phyloP scores from a whole-genome alignment of 306 rosid species.

The Senna tora region DNA sequence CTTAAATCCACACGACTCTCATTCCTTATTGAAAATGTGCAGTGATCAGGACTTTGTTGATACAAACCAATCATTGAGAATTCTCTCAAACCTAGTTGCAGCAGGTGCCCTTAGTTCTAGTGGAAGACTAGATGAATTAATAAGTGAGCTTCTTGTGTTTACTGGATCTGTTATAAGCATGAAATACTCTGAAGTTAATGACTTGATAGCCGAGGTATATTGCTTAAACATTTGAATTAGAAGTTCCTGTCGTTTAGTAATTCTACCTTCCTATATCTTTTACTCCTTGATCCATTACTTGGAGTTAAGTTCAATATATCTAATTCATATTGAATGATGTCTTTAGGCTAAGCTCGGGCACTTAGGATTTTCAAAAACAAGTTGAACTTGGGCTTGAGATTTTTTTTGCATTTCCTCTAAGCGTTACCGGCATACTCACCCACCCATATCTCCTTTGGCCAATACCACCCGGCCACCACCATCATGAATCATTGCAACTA shows the following conservation, averaged over 20 bases:
- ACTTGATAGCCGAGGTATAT: constrained; percentile 71
- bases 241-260: constrained; percentile 36
- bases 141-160: constrained; percentile 71
- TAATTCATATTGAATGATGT: background rate
- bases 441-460: background rate
- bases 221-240: constrained; percentile 24
- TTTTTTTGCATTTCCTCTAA: background rate
- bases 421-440: background rate
- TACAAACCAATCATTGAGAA: constrained; percentile 73
- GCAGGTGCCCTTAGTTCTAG: constrained; percentile 70
- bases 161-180: constrained; percentile 54
- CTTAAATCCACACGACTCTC: constrained; percentile 24
- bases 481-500: background rate
- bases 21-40: constrained; percentile 34
- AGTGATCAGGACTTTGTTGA: constrained; percentile 67
- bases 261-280: constrained; percentile 21
- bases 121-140: constrained; percentile 65
- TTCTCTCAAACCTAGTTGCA: constrained; percentile 84
- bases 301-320: constrained; percentile 24
- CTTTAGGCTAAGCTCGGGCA: background rate
- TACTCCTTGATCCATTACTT: constrained; percentile 7
- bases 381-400: background rate
- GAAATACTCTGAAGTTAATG: constrained; percentile 67
- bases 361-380: no score
- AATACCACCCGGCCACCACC: background rate